Percentiles rank a stretch among this genome's conserved stretches.
These are phyloP conservation scores for Fusarium beomiforme DNA, from an alignment of 2,329 filamentous ascomycete species.

Conservation along the genomic window DNA sequence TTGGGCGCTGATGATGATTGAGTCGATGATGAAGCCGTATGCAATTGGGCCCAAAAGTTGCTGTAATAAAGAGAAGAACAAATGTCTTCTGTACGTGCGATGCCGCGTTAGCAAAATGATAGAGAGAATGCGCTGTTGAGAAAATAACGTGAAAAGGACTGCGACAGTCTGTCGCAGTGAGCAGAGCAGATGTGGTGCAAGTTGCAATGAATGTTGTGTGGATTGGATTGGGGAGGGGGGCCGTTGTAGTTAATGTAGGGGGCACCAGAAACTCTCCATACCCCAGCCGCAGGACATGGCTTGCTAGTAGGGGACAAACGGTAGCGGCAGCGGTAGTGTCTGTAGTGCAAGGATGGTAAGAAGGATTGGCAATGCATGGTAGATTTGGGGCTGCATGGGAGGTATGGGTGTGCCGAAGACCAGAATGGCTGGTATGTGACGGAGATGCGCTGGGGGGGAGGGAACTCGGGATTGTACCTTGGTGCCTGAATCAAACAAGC, in stretches of 20 bases:
- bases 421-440: slow-evolving; percentile 35
- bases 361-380: slow-evolving; percentile 17
- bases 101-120: slow-evolving; percentile 20
- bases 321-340: slow-evolving; percentile 34
- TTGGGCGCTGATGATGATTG: not conserved
- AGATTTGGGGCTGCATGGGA: slow-evolving; percentile 24
- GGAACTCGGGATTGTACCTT: slow-evolving; percentile 25
- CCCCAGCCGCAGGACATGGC: slow-evolving; percentile 15
- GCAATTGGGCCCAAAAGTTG: slow-evolving; percentile 5
- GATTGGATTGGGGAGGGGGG: slow-evolving; percentile 25
- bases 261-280: slow-evolving; percentile 22
- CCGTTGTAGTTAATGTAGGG: slow-evolving; percentile 40
- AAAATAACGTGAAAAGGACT: slow-evolving; percentile 31
- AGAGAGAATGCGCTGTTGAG: slow-evolving; percentile 21
- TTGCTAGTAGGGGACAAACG: slow-evolving; percentile 30
- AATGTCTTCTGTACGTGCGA: slow-evolving; percentile 12
- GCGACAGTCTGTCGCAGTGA: slow-evolving; percentile 38
- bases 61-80: not conserved
- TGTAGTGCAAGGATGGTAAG: slow-evolving; percentile 31
- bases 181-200: slow-evolving; percentile 36
- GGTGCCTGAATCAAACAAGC: slow-evolving; percentile 31
- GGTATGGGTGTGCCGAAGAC: slow-evolving; percentile 25
- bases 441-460: slow-evolving; percentile 20
- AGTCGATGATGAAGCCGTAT: not conserved
- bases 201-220: slow-evolving; percentile 40